Percentiles rank a stretch among this genome's conserved stretches.
phyloP scores from a whole-genome alignment of 305 asterid genomes.

The Fraxinus sp. region DNA sequence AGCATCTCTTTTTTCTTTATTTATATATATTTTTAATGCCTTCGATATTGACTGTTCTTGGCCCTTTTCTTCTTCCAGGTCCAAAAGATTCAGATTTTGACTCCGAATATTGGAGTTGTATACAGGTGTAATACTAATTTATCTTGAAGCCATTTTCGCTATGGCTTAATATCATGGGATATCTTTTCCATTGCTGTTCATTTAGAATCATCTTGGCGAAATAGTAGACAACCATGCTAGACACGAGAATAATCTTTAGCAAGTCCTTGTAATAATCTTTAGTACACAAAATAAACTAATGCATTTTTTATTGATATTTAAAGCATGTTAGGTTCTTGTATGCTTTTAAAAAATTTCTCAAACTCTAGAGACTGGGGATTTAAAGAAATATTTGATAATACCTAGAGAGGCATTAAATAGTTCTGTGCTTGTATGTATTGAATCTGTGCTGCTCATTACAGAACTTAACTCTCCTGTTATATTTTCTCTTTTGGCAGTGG shows the following conservation, averaged over 20 bases:
- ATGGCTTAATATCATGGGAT: not conserved
- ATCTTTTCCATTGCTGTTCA: not conserved
- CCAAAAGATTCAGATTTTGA: slow-evolving; percentile 91
- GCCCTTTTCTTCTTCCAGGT: slow-evolving; percentile 45
- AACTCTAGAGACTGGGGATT: not conserved
- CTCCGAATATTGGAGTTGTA: slow-evolving; percentile 93
- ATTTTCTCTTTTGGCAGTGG: slow-evolving; percentile 61
- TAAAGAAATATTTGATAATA: not conserved
- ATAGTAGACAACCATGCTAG: not conserved
- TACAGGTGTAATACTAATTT: slow-evolving; percentile 54
- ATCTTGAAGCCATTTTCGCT: not conserved
- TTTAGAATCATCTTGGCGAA: not conserved
- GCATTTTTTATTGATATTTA: not conserved
- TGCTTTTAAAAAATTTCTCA: not conserved
- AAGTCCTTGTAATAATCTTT: not conserved
- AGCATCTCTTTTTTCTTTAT: not conserved
- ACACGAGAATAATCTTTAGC: not conserved
- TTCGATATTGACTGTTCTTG: not conserved
- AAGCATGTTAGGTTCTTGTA: not conserved
- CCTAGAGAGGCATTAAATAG: not conserved
- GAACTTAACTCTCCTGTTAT: slow-evolving; percentile 9
- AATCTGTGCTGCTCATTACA: not conserved
- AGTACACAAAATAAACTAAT: not conserved
- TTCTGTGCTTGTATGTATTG: not conserved
- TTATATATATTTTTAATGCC: not conserved